A percentile compares a stretch with the other conserved stretches of the same genome.
These are phyloP conservation scores for Linum lewisii DNA, from an alignment of 345 rosid species.

Conservation along the genomic window DNA sequence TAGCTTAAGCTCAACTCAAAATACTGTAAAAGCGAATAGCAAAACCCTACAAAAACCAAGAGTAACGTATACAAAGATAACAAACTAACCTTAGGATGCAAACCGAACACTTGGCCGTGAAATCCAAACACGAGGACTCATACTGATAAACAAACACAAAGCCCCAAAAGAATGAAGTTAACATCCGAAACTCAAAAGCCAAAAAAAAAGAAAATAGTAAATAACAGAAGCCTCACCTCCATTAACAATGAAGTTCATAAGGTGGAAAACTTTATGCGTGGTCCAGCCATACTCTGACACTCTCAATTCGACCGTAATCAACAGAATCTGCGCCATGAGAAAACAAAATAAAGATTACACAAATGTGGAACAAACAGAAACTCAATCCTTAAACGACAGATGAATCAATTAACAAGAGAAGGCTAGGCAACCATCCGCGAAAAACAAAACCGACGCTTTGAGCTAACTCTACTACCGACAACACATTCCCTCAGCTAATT, in stretches of 20 bases:
- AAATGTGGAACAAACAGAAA: neutral
- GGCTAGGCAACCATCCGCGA: neutral
- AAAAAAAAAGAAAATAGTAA: neutral
- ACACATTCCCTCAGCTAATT: neutral
- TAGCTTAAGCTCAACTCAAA: neutral
- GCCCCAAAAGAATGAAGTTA: neutral
- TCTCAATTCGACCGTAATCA: constrained; percentile 81
- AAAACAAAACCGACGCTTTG: neutral
- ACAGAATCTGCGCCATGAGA: constrained; percentile 50
- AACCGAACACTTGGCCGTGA: constrained; percentile 63
- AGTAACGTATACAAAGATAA: neutral
- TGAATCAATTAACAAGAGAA: neutral
- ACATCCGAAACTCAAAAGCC: neutral
- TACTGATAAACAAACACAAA: constrained; percentile 34
- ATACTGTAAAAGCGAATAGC: neutral
- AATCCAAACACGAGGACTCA: constrained; percentile 93
- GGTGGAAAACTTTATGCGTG: constrained; percentile 94
- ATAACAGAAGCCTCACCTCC: constrained; percentile 52
- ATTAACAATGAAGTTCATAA: constrained; percentile 93
- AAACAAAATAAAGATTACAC: neutral
- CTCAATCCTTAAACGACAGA: neutral
- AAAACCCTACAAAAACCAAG: neutral
- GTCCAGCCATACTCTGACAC: constrained; percentile 99
- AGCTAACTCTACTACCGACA: neutral
- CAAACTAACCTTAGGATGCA: constrained; percentile 76